A percentile compares a stretch with the other conserved stretches of the same genome.
Evolutionary conservation across 768 basidiomycete species (phyloP).

Genomic region (Psilocybe subaeruginosa): DNA sequence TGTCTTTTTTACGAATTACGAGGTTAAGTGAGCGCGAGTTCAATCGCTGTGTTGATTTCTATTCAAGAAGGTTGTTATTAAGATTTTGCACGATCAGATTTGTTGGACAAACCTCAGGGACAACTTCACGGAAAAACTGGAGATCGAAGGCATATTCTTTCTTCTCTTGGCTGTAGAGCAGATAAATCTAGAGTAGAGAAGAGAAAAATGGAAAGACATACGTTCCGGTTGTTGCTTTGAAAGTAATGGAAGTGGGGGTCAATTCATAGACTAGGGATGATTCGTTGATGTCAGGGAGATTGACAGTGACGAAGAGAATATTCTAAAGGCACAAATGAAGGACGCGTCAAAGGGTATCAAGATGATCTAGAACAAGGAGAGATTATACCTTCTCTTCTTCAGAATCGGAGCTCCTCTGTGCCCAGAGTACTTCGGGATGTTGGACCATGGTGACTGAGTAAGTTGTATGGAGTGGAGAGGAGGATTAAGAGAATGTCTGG

Average conservation of each 20-base stretch:
- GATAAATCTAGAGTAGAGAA: not conserved
- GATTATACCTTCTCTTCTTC: constrained; percentile 66
- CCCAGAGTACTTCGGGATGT: constrained; percentile 94
- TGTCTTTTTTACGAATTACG: constrained; percentile 81
- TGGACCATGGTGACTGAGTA: constrained; percentile 39
- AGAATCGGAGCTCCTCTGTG: constrained; percentile 80
- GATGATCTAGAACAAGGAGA: constrained; percentile 7
- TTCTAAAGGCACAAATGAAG: constrained; percentile 55
- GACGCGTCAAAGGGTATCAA: constrained; percentile 23
- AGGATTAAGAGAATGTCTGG: constrained; percentile 25
- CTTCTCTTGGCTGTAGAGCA: constrained; percentile 44
- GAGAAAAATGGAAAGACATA: constrained; percentile 35
- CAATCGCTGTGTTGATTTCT: constrained; percentile 64
- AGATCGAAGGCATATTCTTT: constrained; percentile 77
- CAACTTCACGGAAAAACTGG: constrained; percentile 75
- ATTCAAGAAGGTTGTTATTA: constrained; percentile 15
- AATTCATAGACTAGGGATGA: constrained; percentile 62
- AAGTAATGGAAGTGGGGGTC: constrained; percentile 57
- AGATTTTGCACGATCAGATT: not conserved
- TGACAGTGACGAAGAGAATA: constrained; percentile 82
- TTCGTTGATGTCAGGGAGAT: constrained; percentile 73
- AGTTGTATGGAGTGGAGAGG: constrained; percentile 11
- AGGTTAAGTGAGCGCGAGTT: constrained; percentile 69
- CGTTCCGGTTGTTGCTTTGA: constrained; percentile 70
- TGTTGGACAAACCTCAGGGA: constrained; percentile 62